A percentile compares a stretch with the other conserved stretches of the same genome.
Conservation (phyloP, 495 filamentous ascomycete genomes). For the Aspergillus coremiiformis region DNA sequence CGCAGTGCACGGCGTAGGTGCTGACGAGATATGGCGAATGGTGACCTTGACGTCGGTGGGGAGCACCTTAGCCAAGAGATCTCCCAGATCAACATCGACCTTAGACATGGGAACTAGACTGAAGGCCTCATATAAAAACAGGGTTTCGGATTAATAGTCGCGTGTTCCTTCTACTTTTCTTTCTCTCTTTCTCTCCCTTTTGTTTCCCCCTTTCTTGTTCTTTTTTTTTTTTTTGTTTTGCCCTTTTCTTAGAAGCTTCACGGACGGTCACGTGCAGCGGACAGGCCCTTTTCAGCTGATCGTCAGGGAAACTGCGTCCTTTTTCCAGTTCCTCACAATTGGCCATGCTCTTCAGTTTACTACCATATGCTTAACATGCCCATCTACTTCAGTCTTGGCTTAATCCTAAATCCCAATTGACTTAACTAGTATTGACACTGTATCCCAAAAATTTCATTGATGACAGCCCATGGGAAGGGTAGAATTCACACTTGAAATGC, state of each 20-base stretch:
- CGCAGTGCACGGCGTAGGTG: conserved; percentile 60
- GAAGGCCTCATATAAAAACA: conserved; percentile 1
- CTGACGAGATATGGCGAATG: conserved; percentile 82
- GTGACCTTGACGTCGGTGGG: conserved; percentile 62
- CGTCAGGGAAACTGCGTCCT: not conserved
- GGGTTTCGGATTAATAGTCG: not conserved
- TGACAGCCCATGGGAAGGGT: too few species aligned
- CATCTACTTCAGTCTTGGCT: too few species aligned
- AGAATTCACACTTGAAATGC: too few species aligned
- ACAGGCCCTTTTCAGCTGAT: not conserved
- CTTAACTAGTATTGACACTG: too few species aligned
- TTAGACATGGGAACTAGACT: conserved; percentile 16
- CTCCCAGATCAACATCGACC: conserved; percentile 34
- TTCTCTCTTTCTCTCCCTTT: not conserved
- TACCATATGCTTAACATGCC: too few species aligned
- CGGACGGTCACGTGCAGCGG: conserved; percentile 11
- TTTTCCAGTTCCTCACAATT: too few species aligned
- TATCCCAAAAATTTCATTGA: too few species aligned
- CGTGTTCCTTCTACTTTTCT: not conserved
- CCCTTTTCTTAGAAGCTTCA: not conserved
- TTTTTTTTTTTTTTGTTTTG: not conserved
- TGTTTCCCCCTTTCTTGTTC: not conserved
- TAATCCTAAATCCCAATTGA: too few species aligned
- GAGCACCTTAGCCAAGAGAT: conserved; percentile 58
- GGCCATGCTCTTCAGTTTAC: too few species aligned